Evolutionary conservation across 2,329 filamentous ascomycete genomes (phyloP).

Genomic region (Diaporthe humulicola): DNA sequence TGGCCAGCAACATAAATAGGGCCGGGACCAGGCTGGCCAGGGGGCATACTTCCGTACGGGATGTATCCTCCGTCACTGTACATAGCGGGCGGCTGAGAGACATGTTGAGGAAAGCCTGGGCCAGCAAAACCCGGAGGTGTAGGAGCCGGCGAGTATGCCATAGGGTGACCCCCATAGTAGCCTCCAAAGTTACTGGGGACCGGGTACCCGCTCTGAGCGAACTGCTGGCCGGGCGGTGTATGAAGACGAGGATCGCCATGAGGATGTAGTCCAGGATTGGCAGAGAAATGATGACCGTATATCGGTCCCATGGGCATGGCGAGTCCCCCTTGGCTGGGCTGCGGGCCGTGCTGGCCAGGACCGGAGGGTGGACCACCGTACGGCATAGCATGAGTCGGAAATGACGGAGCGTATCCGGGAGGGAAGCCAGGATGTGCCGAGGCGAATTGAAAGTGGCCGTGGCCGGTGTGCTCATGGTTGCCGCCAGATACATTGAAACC

Average conservation of each 20-base stretch:
- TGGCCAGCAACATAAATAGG: neutral
- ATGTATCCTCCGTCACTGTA: slow-evolving; percentile 1
- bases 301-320: neutral
- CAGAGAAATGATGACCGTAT: neutral
- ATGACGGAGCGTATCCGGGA: neutral
- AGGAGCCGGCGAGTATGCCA: neutral
- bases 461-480: neutral
- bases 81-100: neutral
- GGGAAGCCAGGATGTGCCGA: neutral
- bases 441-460: neutral
- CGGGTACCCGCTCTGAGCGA: neutral
- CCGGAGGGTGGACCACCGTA: neutral
- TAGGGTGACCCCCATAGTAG: neutral
- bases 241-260: neutral
- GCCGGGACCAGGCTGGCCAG: neutral
- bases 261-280: neutral
- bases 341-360: neutral
- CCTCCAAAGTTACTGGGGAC: neutral
- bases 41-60: neutral
- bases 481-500: neutral
- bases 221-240: neutral
- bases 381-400: neutral
- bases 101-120: neutral
- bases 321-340: neutral
- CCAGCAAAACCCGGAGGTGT: neutral